Base-by-base conservation (phyloP, 1,139 yeast genomes). In the Debaryomyces fabryi region DNA sequence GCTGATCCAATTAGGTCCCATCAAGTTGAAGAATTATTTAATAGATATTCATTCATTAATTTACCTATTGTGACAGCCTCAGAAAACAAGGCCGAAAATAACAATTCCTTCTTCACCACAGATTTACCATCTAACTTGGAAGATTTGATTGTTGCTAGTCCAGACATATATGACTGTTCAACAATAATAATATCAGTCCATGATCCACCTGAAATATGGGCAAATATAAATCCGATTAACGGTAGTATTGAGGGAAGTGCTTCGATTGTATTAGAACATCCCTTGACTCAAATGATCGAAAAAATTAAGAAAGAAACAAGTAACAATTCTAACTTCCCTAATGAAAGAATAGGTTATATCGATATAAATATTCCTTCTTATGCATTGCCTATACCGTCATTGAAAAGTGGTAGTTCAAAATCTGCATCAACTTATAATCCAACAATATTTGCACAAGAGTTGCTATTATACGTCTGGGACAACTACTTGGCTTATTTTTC, bases 201-300 rank as follows among this genome's bases (percentile, higher is more conserved):
- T 65, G 98, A 92, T 59, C 91, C 98, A 2, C 92, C 97, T 2
- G 96, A 91, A 53, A 78, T 93, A 6, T 91, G 97, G 96, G 96
- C 96, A 1, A 83, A 86, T 54, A 72, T 86, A 27, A 91, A 91
- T 62, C 91, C 96, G 0, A 69, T 86, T 6, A 81, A 87, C 23
- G 98, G 98, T 8, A 76, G 80, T 39, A 81, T 92, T 40, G 91
- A 88, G 53, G 78, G 92, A 13, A 79, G 82, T 46, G 81, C 88
- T 2, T 83, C 96, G 1, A 79, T 90, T 37, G 81, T 88, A 18
- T 64, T 76, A 39, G 76, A 74, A 49, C 76, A 76, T 52, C 81
- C 81, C 7, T 61, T 75, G 42, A 53, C 64, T 12, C 72, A 68
- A 53, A 60, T 74, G 16, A 73, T 76, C 35, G 69, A 68, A 38